These are phyloP conservation scores for Monilinia aucupariae DNA, from an alignment of 2,329 filamentous ascomycete genomes.

Conservation along the genomic window DNA sequence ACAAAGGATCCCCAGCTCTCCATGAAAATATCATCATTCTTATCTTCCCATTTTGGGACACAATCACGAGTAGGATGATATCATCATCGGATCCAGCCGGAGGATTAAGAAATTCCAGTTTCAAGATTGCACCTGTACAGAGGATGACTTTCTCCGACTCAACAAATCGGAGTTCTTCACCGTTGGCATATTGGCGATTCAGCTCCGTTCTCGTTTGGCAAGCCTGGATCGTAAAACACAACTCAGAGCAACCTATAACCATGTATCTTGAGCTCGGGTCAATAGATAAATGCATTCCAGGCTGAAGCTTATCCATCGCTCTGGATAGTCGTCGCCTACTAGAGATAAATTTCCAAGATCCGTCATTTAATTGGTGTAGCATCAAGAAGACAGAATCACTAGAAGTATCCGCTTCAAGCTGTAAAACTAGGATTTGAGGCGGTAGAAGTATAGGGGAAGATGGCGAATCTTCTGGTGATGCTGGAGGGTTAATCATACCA, in stretches of 20 bases:
- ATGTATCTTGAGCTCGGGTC: slow-evolving; percentile 68
- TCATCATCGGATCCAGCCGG: slow-evolving; percentile 58
- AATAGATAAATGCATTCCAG: slow-evolving; percentile 63
- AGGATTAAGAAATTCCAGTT: slow-evolving; percentile 81
- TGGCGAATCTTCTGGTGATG: neutral
- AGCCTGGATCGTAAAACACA: slow-evolving; percentile 66
- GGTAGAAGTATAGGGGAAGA: slow-evolving; percentile 44
- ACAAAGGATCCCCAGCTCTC: slow-evolving; percentile 48
- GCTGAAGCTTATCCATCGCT: slow-evolving; percentile 48
- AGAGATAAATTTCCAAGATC: slow-evolving; percentile 38
- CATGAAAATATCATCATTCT: slow-evolving; percentile 57
- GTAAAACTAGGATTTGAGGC: slow-evolving; percentile 74
- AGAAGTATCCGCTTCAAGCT: slow-evolving; percentile 52
- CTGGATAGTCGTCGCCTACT: slow-evolving; percentile 52
- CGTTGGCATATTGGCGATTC: slow-evolving; percentile 44
- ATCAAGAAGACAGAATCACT: slow-evolving; percentile 74
- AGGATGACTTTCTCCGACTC: slow-evolving; percentile 35
- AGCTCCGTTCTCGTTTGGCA: slow-evolving; percentile 53
- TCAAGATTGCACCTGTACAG: slow-evolving; percentile 70
- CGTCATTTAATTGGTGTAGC: slow-evolving; percentile 47
- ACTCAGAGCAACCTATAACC: slow-evolving; percentile 65
- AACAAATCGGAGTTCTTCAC: slow-evolving; percentile 53
- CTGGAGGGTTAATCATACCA: slow-evolving; percentile 12
- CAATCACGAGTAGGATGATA: slow-evolving; percentile 69
- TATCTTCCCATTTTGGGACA: slow-evolving; percentile 45